phyloP scores from a whole-genome alignment of 805 yeast species.

The Monosporozyma solicola region DNA sequence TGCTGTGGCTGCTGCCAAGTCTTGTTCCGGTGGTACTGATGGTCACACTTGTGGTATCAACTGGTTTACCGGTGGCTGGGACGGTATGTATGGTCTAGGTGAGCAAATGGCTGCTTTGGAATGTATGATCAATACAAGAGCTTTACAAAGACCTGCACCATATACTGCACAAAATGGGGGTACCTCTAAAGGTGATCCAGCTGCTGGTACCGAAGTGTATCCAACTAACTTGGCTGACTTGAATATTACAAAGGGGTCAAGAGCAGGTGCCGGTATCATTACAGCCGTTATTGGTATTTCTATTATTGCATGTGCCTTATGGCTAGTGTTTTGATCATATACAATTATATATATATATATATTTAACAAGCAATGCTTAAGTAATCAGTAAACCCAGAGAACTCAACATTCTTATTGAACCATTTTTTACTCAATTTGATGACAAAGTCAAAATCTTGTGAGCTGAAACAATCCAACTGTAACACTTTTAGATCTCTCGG shows the following conservation, averaged over 20 bases:
- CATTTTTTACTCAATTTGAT: conserved; percentile 14
- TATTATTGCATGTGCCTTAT: conserved; percentile 35
- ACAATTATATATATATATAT: not conserved
- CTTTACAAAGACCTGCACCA: conserved; percentile 42
- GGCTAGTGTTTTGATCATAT: conserved; percentile 32
- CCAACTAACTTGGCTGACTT: conserved; percentile 35
- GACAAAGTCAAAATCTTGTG: conserved; percentile 22
- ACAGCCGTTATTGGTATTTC: conserved; percentile 47
- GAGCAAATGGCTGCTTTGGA: conserved; percentile 88
- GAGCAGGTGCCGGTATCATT: conserved; percentile 63
- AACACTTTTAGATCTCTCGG: conserved; percentile 16
- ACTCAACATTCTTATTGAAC: conserved; percentile 13
- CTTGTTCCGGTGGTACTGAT: conserved; percentile 83
- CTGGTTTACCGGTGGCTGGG: conserved; percentile 61
- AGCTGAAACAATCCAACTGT: conserved; percentile 29
- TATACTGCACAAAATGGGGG: conserved; percentile 60
- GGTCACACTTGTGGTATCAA: conserved; percentile 82
- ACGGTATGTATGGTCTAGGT: conserved; percentile 72
- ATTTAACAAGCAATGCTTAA: not conserved
- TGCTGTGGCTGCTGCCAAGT: conserved; percentile 69
- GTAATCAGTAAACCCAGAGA: conserved; percentile 1
- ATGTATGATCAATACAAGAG: conserved; percentile 36
- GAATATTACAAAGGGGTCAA: conserved; percentile 37
- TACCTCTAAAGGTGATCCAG: conserved; percentile 54
- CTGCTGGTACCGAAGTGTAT: conserved; percentile 51